Conservation (phyloP, 352 stramenopile genomes). For the Phytophthora ohioensis region DNA sequence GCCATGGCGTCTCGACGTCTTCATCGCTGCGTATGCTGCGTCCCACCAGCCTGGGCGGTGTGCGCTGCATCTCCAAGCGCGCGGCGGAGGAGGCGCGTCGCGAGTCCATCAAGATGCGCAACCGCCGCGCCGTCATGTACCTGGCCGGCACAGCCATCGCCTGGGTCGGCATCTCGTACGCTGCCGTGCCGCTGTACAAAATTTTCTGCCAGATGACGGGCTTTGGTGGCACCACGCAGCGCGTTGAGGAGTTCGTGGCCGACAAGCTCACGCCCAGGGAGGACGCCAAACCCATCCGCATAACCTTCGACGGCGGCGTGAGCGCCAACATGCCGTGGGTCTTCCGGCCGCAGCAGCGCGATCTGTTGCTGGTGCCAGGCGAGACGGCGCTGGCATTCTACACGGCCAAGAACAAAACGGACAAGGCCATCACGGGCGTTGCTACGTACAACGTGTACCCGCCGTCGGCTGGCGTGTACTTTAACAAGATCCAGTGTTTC, state of each 20-base stretch:
- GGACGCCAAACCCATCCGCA: constrained; percentile 93
- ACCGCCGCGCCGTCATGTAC: constrained; percentile 94
- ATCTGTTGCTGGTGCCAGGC: constrained; percentile 94
- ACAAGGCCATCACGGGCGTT: constrained; percentile 98
- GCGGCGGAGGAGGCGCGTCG: constrained; percentile 56
- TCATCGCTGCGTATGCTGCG: constrained; percentile 19
- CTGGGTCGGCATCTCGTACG: constrained; percentile 96
- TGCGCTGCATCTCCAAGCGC: constrained; percentile 61
- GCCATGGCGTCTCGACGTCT: constrained; percentile 27
- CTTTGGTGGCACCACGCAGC: constrained; percentile 95
- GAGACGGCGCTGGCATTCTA: constrained; percentile 99
- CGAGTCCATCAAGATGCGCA: constrained; percentile 83
- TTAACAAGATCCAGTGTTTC: constrained; percentile 99
- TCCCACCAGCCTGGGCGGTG: constrained; percentile 8
- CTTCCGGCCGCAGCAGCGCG: constrained; percentile 96
- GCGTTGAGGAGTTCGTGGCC: constrained; percentile 76
- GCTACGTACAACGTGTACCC: constrained; percentile 99
- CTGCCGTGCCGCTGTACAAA: constrained; percentile 98
- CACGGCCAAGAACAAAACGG: constrained; percentile 97
- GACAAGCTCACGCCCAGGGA: constrained; percentile 92
- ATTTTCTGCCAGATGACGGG: constrained; percentile 99
- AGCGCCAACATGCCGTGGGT: constrained; percentile 96
- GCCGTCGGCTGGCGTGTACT: constrained; percentile 97
- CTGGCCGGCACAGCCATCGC: constrained; percentile 92
- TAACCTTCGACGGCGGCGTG: constrained; percentile 97